Evolutionary conservation across 2,329 filamentous ascomycete genomes (phyloP).

Genomic region (Pezicula neosporulosa): DNA sequence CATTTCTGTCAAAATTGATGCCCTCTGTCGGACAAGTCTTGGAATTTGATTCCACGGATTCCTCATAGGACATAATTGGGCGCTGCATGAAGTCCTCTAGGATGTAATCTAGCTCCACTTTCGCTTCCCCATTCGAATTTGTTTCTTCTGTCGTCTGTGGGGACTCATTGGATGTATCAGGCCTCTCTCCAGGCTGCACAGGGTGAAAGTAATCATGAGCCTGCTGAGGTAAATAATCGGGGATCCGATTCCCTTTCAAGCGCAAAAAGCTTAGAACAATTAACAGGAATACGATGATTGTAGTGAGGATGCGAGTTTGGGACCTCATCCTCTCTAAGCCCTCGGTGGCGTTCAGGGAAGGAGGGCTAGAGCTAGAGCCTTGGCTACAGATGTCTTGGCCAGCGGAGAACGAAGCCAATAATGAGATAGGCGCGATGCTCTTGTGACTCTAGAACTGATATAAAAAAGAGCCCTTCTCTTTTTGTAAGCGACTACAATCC

Average conservation of each 20-base stretch:
- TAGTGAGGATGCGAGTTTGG: background rate
- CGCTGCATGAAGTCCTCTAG: conserved; percentile 1
- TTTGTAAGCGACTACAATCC: too few relatives aligned
- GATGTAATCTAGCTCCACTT: background rate
- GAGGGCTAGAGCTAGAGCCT: background rate
- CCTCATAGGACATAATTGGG: conserved; percentile 10
- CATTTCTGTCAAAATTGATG: conserved; percentile 11
- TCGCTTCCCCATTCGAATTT: background rate
- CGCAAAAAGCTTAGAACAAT: background rate
- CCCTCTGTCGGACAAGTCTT: conserved; percentile 11
- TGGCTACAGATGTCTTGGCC: background rate
- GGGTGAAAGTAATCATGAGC: conserved; percentile 3
- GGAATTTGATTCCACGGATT: conserved; percentile 9
- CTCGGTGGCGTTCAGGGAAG: background rate
- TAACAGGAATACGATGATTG: background rate
- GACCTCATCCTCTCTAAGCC: conserved; percentile 2
- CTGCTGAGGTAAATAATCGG: background rate
- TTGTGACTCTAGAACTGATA: too few relatives aligned
- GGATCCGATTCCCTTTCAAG: background rate
- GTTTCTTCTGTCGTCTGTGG: background rate
- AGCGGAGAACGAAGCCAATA: too few relatives aligned
- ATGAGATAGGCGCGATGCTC: too few relatives aligned
- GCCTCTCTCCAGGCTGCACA: background rate
- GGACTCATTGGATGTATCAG: background rate
- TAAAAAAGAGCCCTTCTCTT: too few relatives aligned